These are phyloP conservation scores for Trametes versicolor DNA, from an alignment of 1,284 basidiomycete species.

Conservation along the genomic window DNA sequence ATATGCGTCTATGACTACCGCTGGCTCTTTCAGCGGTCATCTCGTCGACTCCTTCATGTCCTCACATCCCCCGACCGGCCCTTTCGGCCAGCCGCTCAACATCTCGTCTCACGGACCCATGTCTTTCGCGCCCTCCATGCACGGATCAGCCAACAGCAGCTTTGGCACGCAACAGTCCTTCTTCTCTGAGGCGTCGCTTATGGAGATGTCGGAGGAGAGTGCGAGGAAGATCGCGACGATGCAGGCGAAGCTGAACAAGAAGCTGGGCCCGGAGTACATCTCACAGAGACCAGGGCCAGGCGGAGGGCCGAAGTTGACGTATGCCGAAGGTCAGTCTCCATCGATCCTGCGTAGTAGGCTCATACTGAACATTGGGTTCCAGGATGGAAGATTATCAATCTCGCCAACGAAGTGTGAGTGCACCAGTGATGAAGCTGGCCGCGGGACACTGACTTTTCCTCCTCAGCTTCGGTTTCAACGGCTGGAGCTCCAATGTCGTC, in stretches of 20 bases:
- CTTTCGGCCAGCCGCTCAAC: slow-evolving; percentile 47
- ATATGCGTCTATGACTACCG: slow-evolving; percentile 46
- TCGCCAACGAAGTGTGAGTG: slow-evolving; percentile 92
- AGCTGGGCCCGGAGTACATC: slow-evolving; percentile 94
- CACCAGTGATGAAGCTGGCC: neutral
- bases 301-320: slow-evolving; percentile 89
- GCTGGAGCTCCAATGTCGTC: slow-evolving; percentile 92
- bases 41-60: slow-evolving; percentile 54
- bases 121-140: slow-evolving; percentile 66
- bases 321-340: slow-evolving; percentile 76
- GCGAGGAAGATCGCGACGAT: slow-evolving; percentile 75
- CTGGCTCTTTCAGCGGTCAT: slow-evolving; percentile 60
- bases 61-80: slow-evolving; percentile 40
- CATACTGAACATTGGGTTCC: neutral
- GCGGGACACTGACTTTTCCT: neutral
- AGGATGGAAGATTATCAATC: slow-evolving; percentile 94
- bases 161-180: slow-evolving; percentile 32
- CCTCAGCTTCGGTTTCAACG: slow-evolving; percentile 86
- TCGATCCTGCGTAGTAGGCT: neutral
- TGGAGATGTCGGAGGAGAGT: slow-evolving; percentile 62
- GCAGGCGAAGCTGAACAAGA: slow-evolving; percentile 86
- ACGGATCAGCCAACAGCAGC: slow-evolving; percentile 50
- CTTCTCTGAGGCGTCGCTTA: slow-evolving; percentile 45
- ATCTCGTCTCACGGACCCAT: slow-evolving; percentile 61
- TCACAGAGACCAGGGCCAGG: slow-evolving; percentile 91